Conservation (phyloP, 1,284 basidiomycete species). For the Pseudozyma hubeiensis region DNA sequence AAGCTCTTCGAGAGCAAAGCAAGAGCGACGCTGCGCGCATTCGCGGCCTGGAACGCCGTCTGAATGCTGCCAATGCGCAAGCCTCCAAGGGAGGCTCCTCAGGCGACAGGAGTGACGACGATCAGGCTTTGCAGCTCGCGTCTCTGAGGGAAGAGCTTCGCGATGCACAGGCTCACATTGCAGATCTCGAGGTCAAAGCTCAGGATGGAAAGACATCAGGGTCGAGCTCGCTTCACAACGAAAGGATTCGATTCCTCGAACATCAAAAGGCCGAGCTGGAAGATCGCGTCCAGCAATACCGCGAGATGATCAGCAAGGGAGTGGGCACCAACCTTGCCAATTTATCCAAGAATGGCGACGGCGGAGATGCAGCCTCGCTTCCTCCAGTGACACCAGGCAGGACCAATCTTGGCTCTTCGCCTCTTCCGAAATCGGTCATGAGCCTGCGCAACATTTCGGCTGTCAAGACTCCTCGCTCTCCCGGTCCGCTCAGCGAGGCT, state of each 20-base stretch:
- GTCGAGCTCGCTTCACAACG: conserved; percentile 19
- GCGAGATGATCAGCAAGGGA: conserved; percentile 48
- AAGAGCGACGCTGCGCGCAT: conserved; percentile 27
- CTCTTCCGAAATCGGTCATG: conserved; percentile 45
- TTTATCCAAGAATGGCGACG: conserved; percentile 17
- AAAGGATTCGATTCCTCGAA: conserved; percentile 28
- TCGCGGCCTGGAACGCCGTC: conserved; percentile 29
- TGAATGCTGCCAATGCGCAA: conserved; percentile 28
- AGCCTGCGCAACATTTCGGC: conserved; percentile 45
- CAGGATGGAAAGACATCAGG: conserved; percentile 13
- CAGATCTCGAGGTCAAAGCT: conserved; percentile 19
- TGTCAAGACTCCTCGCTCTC: conserved; percentile 45
- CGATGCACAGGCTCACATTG: conserved; percentile 20
- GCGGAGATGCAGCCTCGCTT: conserved; percentile 4
- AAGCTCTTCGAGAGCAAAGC: conserved; percentile 24
- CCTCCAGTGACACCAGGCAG: conserved; percentile 30
- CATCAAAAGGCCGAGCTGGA: conserved; percentile 44
- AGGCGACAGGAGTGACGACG: conserved; percentile 4
- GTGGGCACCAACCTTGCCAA: conserved; percentile 42
- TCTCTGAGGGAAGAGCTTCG: conserved; percentile 19
- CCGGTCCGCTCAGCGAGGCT: conserved; percentile 45
- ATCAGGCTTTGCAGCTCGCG: conserved; percentile 14
- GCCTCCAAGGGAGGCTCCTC: conserved; percentile 12
- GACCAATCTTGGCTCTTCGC: conserved; percentile 22
- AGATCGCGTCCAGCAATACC: conserved; percentile 43